Conservation (phyloP, 306 rosid genomes). For the Trifolium repens region DNA sequence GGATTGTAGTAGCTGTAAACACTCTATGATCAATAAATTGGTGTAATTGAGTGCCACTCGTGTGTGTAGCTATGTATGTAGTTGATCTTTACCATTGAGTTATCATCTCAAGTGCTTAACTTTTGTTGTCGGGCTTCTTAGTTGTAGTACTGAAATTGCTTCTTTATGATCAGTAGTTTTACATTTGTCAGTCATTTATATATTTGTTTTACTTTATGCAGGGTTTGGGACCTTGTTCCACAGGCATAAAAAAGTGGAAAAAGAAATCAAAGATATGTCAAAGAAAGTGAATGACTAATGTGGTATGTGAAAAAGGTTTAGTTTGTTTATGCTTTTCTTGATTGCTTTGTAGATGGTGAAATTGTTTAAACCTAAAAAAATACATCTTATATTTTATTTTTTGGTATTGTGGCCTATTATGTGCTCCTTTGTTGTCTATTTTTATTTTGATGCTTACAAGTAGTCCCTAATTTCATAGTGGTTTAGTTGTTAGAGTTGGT, state of each 20-base stretch:
- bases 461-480: too few relatives aligned
- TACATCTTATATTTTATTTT: not conserved
- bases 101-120: too few relatives aligned
- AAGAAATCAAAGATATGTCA: slow-evolving; percentile 95
- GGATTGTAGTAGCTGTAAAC: not conserved
- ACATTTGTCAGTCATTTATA: too few relatives aligned
- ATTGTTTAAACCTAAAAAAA: slow-evolving; percentile 13
- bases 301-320: slow-evolving; percentile 53
- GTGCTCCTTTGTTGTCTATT: not conserved
- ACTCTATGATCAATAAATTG: too few relatives aligned
- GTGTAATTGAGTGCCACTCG: not conserved
- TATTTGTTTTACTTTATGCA: slow-evolving; percentile 31
- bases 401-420: not conserved
- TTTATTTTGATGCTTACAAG: not conserved
- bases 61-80: not conserved
- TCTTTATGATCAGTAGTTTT: not conserved
- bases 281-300: slow-evolving; percentile 93
- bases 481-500: too few relatives aligned
- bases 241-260: slow-evolving; percentile 81
- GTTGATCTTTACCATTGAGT: too few relatives aligned
- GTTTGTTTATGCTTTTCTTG: slow-evolving; percentile 18
- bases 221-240: slow-evolving; percentile 98
- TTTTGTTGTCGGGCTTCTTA: too few relatives aligned
- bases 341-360: slow-evolving; percentile 13
- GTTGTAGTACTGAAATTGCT: not conserved